Evolutionary conservation across 129 eudicot genomes (phyloP).

Genomic region (Calendula officinalis): DNA sequence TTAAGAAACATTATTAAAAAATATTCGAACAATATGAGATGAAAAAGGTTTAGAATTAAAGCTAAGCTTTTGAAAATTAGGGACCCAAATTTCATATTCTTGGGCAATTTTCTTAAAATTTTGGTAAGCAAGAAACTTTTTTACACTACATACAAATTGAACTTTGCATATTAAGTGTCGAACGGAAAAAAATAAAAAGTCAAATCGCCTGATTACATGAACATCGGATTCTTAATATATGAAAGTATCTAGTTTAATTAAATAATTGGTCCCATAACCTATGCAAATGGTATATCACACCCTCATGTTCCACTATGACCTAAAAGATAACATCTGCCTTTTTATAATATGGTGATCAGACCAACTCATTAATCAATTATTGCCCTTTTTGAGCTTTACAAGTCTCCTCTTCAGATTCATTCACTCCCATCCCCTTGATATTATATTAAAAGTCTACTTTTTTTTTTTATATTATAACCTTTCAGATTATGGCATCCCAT

Average conservation of each 20-base stretch:
- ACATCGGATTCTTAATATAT: too few relatives aligned
- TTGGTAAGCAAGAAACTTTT: too few relatives aligned
- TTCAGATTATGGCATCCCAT: conserved; percentile 5
- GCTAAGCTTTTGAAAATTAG: too few relatives aligned
- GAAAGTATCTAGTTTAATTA: background rate
- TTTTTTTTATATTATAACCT: background rate
- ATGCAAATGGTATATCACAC: conserved; percentile 1
- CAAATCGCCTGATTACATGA: too few relatives aligned
- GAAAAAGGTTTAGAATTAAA: too few relatives aligned
- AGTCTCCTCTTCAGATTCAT: conserved; percentile 14
- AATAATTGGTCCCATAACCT: conserved; percentile 2
- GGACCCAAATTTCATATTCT: too few relatives aligned
- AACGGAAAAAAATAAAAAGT: too few relatives aligned
- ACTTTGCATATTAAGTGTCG: too few relatives aligned
- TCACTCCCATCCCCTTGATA: background rate
- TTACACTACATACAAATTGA: too few relatives aligned
- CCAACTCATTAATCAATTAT: conserved; percentile 31
- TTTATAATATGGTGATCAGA: conserved; percentile 21
- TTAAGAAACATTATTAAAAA: too few relatives aligned
- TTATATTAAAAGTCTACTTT: background rate
- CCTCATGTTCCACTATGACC: conserved; percentile 15
- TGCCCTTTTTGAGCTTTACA: conserved; percentile 2
- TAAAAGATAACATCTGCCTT: conserved; percentile 23
- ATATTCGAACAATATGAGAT: too few relatives aligned
- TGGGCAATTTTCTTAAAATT: too few relatives aligned